Conservation (phyloP, 2,329 filamentous ascomycete genomes). For the Sordariomycetes sp. region DNA sequence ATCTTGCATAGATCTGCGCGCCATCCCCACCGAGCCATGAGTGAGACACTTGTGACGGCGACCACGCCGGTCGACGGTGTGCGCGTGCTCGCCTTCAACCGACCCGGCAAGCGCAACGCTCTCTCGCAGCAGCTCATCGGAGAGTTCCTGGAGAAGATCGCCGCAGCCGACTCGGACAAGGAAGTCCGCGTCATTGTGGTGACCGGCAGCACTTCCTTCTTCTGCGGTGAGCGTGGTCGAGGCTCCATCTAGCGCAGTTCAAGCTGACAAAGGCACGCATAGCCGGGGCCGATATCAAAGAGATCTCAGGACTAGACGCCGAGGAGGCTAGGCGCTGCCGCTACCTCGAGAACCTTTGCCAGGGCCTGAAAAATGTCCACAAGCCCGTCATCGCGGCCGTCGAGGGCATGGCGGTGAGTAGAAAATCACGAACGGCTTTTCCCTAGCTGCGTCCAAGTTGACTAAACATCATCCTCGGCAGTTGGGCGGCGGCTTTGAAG, state of each 20-base stretch:
- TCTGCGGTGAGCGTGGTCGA: conserved; percentile 19
- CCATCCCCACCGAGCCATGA: conserved; percentile 2
- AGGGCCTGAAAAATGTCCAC: conserved; percentile 20
- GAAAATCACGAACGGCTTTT: too few relatives aligned
- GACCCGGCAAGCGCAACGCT: conserved; percentile 49
- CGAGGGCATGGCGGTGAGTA: conserved; percentile 38
- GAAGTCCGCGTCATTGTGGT: conserved; percentile 24
- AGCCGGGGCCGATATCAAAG: conserved; percentile 11
- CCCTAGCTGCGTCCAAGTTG: neutral
- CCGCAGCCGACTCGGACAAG: conserved; percentile 10
- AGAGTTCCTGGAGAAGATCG: conserved; percentile 26
- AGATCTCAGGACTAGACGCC: conserved; percentile 8
- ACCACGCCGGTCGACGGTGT: conserved; percentile 23
- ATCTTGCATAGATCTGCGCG: neutral
- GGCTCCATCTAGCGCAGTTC: neutral
- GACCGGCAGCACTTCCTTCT: conserved; percentile 22
- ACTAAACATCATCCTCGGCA: conserved; percentile 9
- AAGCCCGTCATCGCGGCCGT: conserved; percentile 42
- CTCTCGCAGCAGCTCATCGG: conserved; percentile 41
- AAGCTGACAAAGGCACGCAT: neutral
- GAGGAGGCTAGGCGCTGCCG: conserved; percentile 18
- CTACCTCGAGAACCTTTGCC: conserved; percentile 31
- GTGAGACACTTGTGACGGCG: conserved; percentile 9
- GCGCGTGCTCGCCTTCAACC: conserved; percentile 39
- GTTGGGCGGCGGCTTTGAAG: conserved; percentile 41